phyloP scores from a whole-genome alignment of 2,329 filamentous ascomycete species.

The Fusarium sp. region DNA sequence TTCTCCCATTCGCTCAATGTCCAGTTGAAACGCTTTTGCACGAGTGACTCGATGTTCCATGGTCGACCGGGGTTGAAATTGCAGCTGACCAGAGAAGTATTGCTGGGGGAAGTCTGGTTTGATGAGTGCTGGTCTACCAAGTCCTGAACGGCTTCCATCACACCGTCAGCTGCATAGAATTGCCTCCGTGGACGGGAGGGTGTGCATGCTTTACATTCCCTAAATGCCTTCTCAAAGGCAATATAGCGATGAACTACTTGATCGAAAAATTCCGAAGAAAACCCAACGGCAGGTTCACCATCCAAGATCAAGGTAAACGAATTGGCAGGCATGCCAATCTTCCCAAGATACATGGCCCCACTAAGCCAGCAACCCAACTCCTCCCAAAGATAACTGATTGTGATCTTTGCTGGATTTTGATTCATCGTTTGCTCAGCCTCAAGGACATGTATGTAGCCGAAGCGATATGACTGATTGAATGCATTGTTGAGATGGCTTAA shows the following conservation, averaged over 20 bases:
- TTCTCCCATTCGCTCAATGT: neutral
- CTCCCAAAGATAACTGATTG: no score
- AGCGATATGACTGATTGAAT: no score
- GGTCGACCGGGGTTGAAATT: constrained; percentile 6
- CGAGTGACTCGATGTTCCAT: constrained; percentile 1
- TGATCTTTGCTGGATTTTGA: no score
- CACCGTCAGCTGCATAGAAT: neutral
- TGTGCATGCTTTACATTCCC: neutral
- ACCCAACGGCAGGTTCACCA: neutral
- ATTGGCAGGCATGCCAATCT: constrained; percentile 6
- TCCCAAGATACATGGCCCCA: neutral
- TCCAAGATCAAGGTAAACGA: constrained; percentile 15
- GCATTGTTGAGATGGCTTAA: neutral
- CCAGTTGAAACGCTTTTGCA: neutral
- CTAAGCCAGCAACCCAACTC: neutral
- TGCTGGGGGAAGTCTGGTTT: neutral
- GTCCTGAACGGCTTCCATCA: neutral
- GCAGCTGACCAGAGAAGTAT: neutral
- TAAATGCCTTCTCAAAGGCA: neutral
- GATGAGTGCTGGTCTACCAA: neutral
- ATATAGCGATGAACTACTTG: neutral
- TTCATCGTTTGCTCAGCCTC: no score
- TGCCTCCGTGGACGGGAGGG: no score
- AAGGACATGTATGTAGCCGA: no score
- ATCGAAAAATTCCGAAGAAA: constrained; percentile 9